Base-by-base conservation (phyloP, 148 eudicot genomes). In the Dysphania ambrosioides region DNA sequence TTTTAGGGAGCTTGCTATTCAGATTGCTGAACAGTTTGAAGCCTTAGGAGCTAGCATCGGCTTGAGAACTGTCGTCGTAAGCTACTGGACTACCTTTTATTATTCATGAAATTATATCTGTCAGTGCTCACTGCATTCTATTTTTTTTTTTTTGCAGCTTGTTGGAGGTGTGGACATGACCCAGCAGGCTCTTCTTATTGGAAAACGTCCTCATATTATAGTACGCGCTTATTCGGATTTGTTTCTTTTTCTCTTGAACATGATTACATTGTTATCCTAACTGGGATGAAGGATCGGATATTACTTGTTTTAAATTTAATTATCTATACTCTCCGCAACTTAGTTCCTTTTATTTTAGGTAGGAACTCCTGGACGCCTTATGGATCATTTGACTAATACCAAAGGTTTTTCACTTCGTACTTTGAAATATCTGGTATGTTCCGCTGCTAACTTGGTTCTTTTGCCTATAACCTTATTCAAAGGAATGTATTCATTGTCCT, bases 361-460 rank as follows among this genome's bases (percentile, higher is more conserved):
- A 51, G 97, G 89, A 53, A 94, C 98, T 5, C 98, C 98, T 76
- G 98, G 98, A 56, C 97, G 98, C 55, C 93, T 94, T 69, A 70
- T 87, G 80, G 97, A 94, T 87, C 98, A 94, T 83, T 84, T 94
- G 66, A 75, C 98, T 16, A 92, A 94, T 66, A 90, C 97, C 53
- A 94, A 94, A 80, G 98, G 98, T 8, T 94, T 94, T 82, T 87
- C 96, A 70, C 90, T 94, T 66, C 91, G 96, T 35, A 78, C 91
- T 24, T 72, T 94, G 65, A 88, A 94, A 72, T 94, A 87, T 86
- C 81, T 94, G 92, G 98, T 94, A 91, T 82, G 85, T 23, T 81
- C 35, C 47, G 42, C 67, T 61, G 11, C 63, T 63, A 66, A 79
- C 59, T 66, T 65, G 58, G n/a, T 40, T 12, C 13, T 66, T 5